These are phyloP conservation scores for Acanthamoeba sp. DNA, from an alignment of 208 protist species.

Conservation along the genomic window DNA sequence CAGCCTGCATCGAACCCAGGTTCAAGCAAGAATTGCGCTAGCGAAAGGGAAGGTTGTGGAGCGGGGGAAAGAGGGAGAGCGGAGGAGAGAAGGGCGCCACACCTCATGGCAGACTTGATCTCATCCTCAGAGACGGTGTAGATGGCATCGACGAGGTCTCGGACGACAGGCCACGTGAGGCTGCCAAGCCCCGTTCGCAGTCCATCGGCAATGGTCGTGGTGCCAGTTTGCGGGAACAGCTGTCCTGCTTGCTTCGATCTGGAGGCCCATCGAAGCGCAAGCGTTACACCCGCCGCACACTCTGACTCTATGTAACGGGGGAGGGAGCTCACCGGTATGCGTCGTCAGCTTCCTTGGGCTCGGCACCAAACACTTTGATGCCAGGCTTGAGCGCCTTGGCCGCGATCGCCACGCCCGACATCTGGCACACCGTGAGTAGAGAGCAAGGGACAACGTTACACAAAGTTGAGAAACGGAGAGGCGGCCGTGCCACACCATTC, in stretches of 20 bases:
- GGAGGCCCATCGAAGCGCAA: background rate
- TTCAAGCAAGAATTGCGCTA: background rate
- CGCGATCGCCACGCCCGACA: conserved; percentile 77
- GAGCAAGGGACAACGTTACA: background rate
- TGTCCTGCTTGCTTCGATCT: conserved; percentile 63
- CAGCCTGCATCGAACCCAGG: conserved; percentile 62
- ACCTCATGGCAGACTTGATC: conserved; percentile 85
- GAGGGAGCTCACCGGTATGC: background rate
- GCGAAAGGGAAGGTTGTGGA: background rate
- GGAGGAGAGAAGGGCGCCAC: background rate
- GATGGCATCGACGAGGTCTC: conserved; percentile 80
- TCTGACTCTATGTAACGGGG: background rate
- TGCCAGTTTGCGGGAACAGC: background rate
- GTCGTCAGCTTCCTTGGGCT: conserved; percentile 80
- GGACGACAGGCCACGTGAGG: conserved; percentile 82
- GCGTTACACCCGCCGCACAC: too few species aligned
- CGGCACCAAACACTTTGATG: conserved; percentile 85
- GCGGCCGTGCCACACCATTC: conserved; percentile 72
- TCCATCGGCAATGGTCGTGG: conserved; percentile 89
- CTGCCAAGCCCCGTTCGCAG: conserved; percentile 82
- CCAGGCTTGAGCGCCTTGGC: conserved; percentile 71
- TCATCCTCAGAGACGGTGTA: conserved; percentile 86
- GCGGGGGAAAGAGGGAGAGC: background rate
- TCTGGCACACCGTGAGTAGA: too few species aligned
- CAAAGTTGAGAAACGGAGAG: background rate